These are phyloP conservation scores for Pyrenophora graminea DNA, from an alignment of 2,329 filamentous ascomycete genomes.

Conservation along the genomic window DNA sequence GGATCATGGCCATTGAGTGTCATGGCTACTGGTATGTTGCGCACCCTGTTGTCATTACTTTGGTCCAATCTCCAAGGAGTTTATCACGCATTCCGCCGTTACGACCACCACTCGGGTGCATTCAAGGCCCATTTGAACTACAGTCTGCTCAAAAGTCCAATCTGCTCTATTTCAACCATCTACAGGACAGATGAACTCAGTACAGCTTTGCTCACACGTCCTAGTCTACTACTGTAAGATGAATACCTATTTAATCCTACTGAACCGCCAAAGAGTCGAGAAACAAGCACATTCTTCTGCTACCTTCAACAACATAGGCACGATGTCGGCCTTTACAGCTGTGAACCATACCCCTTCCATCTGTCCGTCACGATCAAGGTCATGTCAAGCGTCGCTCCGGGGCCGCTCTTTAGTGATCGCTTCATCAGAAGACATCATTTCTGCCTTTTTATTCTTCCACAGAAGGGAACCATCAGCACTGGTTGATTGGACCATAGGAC, in stretches of 20 bases:
- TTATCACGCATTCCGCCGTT: no score
- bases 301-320: not conserved
- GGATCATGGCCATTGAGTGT: conserved; percentile 51
- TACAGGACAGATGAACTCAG: no score
- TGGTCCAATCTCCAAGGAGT: not conserved
- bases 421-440: conserved; percentile 49
- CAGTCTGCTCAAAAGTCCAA: not conserved
- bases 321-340: conserved; percentile 17
- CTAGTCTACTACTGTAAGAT: conserved; percentile 53
- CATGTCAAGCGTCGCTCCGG: conserved; percentile 31
- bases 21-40: conserved; percentile 50
- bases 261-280: conserved; percentile 52
- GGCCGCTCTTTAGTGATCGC: conserved; percentile 49
- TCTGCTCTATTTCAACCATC: not conserved
- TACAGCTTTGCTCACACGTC: conserved; percentile 15
- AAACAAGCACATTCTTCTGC: conserved; percentile 10
- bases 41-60: not conserved
- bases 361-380: conserved; percentile 19
- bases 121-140: no score
- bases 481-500: conserved; percentile 55
- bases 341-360: conserved; percentile 18
- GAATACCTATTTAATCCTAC: conserved; percentile 54
- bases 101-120: not conserved
- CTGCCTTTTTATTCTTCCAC: conserved; percentile 54
- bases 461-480: conserved; percentile 50